Evolutionary conservation across 768 basidiomycete species (phyloP), one percentile per base, ranked within the genome.

Genomic region (Rhizopogon rudus): DNA sequence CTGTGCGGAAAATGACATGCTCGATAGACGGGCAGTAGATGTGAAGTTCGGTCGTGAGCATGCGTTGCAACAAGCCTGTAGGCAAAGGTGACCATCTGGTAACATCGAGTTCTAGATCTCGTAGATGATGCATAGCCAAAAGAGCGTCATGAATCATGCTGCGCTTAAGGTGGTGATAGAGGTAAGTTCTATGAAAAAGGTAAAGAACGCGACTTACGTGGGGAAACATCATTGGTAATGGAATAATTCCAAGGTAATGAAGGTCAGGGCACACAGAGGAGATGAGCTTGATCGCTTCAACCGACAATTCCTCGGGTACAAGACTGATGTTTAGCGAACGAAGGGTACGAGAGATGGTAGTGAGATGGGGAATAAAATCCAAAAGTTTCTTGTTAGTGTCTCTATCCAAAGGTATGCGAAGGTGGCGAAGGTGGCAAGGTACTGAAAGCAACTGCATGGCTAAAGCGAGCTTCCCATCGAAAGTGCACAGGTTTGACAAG

Each of bases 381-480:
- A 73, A 57, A 13, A 73, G 25, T 44, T 71, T 64, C 5, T 56
- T 59, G 41, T 64, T 64, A 25, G 69, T 61, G 28, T 75, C 74
- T 25, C 68, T 67, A 53, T 78, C 76, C n/a, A 79, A 57, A 7
- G 57, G 50, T 43, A 80, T 62, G 55, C 80, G 81, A 7, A 84
- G 44, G 53, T 81, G 73, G 0, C 73, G 74, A 56, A 82, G 69
- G 1, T 75, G 68, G 43, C 71, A 67, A 10, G 69, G 55, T 9
- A 67, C 49, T 31, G 57, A 59, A 3, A 74, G 54, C 16, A 83
- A 63, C 59, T 78, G 74, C 43, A 67, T 54, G 4, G 72, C 78
- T 43, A 77, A 70, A 45, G 71, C 61, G 41, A 80, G 61, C 1
- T 75, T 72, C 2, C 78, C 81, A 44, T 80, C 81, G 57, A 80